These are phyloP conservation scores for Leccinum barrowsii DNA, from an alignment of 768 basidiomycete species.

Conservation along the genomic window DNA sequence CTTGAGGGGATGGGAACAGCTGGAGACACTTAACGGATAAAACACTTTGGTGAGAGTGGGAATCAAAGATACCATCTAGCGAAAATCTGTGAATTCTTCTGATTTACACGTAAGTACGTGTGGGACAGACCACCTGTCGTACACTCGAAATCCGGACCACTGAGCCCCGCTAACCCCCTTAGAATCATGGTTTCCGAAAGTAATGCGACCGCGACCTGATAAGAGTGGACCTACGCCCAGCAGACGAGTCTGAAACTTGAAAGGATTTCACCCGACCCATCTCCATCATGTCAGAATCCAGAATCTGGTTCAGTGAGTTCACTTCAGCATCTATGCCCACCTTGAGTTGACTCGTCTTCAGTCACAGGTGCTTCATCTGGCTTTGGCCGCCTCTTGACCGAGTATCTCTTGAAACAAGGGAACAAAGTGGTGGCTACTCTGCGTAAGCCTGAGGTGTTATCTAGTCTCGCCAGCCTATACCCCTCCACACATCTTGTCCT, in stretches of 20 bases:
- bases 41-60: neutral
- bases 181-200: neutral
- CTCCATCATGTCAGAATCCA: conserved; percentile 8
- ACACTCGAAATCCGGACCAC: neutral
- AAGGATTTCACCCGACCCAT: neutral
- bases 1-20: neutral
- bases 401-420: conserved; percentile 32
- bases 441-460: conserved; percentile 36
- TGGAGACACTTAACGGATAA: neutral
- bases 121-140: neutral
- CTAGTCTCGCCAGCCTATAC: conserved; percentile 27
- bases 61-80: neutral
- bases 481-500: conserved; percentile 19
- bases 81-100: neutral
- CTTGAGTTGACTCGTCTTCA: neutral
- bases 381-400: conserved; percentile 32
- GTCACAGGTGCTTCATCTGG: neutral
- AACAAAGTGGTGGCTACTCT: conserved; percentile 42
- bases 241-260: neutral
- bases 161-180: neutral
- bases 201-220: neutral
- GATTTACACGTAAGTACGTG: neutral
- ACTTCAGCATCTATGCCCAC: neutral
- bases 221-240: neutral
- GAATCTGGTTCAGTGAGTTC: conserved; percentile 13